Evolutionary conservation across 1,139 yeast species (phyloP).

Genomic region (Hansenula lynferdii): DNA sequence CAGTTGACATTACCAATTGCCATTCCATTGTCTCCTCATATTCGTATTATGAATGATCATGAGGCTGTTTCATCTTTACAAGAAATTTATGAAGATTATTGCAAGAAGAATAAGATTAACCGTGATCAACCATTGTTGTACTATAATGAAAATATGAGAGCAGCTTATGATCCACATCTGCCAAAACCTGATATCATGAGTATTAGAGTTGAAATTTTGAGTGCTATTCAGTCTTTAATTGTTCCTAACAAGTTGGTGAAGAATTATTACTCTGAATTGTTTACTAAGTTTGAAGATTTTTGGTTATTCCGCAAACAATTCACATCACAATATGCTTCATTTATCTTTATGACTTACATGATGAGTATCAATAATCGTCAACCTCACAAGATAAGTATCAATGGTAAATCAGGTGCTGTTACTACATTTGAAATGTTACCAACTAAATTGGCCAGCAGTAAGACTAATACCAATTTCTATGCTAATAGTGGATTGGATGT

Average conservation of each 20-base stretch:
- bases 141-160: conserved; percentile 80
- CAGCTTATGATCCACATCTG: conserved; percentile 87
- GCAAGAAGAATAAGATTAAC: conserved; percentile 66
- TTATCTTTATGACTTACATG: conserved; percentile 89
- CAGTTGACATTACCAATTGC: conserved; percentile 89
- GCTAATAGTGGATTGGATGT: conserved; percentile 56
- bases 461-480: conserved; percentile 36
- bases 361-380: conserved; percentile 92
- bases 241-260: conserved; percentile 85
- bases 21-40: conserved; percentile 92
- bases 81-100: conserved; percentile 82
- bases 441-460: conserved; percentile 60
- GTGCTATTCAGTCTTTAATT: conserved; percentile 81
- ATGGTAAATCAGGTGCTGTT: conserved; percentile 78
- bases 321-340: conserved; percentile 93
- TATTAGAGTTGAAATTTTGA: conserved; percentile 83
- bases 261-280: conserved; percentile 59
- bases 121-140: conserved; percentile 90
- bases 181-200: conserved; percentile 92
- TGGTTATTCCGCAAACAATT: conserved; percentile 97
- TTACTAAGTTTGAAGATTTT: conserved; percentile 83
- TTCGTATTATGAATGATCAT: conserved; percentile 85
- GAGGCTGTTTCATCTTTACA: conserved; percentile 76
- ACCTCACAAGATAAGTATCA: conserved; percentile 88
- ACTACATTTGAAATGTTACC: conserved; percentile 98